Percentiles rank a stretch among this genome's conserved stretches.
phyloP scores from a whole-genome alignment of 805 yeast genomes.

The Saturnispora quitensis region DNA sequence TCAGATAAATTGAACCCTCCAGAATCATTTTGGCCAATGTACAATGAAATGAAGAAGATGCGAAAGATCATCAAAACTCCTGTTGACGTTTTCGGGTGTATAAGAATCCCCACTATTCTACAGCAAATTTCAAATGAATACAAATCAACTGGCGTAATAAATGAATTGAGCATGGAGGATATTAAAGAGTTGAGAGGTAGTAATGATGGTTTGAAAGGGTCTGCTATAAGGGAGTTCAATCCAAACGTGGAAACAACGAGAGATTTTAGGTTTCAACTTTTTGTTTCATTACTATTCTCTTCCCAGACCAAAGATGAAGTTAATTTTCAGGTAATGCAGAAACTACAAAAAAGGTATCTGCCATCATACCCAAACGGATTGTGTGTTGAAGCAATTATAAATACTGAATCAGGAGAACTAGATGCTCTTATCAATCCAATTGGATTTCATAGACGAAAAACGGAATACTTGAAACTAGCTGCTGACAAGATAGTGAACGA shows the following conservation, averaged over 20 bases:
- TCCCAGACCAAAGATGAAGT: constrained; percentile 90
- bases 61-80: constrained; percentile 63
- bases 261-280: constrained; percentile 55
- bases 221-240: constrained; percentile 1
- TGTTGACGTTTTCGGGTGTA: constrained; percentile 86
- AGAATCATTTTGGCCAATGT: constrained; percentile 42
- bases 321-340: constrained; percentile 62
- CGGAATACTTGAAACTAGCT: constrained; percentile 56
- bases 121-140: constrained; percentile 22
- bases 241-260: constrained; percentile 15
- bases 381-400: constrained; percentile 43
- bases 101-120: constrained; percentile 40
- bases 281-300: constrained; percentile 77
- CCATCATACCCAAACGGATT: constrained; percentile 41
- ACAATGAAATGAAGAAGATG: constrained; percentile 56
- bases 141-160: constrained; percentile 4
- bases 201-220: background rate
- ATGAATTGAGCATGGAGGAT: constrained; percentile 4
- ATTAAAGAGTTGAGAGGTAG: constrained; percentile 1
- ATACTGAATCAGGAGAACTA: constrained; percentile 44
- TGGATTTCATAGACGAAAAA: constrained; percentile 80
- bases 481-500: constrained; percentile 41
- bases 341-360: constrained; percentile 41
- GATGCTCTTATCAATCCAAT: constrained; percentile 67
- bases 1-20: constrained; percentile 12